A percentile compares a stretch with the other conserved stretches of the same genome.
These are phyloP conservation scores for Stentor coeruleus DNA, from an alignment of 73 alveolate species.

Conservation along the genomic window DNA sequence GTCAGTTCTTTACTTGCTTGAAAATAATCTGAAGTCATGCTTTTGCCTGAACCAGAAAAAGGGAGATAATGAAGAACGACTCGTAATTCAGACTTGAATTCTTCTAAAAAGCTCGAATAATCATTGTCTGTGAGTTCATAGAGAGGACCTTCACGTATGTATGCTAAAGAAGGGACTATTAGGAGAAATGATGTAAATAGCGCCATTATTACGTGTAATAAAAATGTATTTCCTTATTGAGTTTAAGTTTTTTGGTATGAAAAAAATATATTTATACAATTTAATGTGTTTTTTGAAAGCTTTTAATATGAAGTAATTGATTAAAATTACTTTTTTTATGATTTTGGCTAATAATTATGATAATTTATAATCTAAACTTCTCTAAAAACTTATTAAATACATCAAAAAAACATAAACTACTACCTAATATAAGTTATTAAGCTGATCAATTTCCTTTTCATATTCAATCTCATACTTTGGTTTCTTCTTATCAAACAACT, in stretches of 20 bases:
- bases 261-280: no score
- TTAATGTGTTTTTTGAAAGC: no score
- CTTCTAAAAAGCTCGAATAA: background rate
- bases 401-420: no score
- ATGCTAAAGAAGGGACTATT: background rate
- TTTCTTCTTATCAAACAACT: conserved; percentile 34
- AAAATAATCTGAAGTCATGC: background rate
- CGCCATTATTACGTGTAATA: no score
- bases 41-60: background rate
- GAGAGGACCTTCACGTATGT: background rate
- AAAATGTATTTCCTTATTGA: no score
- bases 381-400: no score
- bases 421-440: background rate
- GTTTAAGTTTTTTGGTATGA: no score
- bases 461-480: conserved; percentile 48
- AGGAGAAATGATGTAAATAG: no score
- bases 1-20: background rate
- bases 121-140: background rate
- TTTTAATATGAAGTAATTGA: no score
- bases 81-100: background rate
- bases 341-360: no score
- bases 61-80: background rate
- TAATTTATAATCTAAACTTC: no score
- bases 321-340: no score
- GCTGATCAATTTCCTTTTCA: conserved; percentile 43